Evolutionary conservation across 768 basidiomycete species (phyloP), one percentile per base, ranked within the genome.

Genomic region (Clitopilus passeckerianus): DNA sequence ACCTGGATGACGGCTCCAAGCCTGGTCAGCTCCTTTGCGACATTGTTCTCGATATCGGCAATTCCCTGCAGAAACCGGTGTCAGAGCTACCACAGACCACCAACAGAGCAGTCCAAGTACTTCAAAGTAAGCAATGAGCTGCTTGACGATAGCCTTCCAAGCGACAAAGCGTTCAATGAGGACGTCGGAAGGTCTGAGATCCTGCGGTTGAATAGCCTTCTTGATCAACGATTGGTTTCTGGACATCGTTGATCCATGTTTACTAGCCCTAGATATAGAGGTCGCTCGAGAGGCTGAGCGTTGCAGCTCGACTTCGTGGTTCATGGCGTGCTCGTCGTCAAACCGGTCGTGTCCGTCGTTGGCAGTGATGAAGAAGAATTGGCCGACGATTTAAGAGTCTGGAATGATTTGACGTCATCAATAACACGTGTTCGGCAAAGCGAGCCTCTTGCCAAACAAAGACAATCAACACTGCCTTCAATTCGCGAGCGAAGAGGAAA

Each of bases 111-210:
- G 52, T 41, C 55, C 23, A 63, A 68, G 1, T 27, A 82, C 84
- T 76, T 90, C 89, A 61, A 95, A 95, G 73, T 95, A 97, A 0
- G 91, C 89, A 56, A 93, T 90, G 57, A 98, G 86, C 76, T 97
- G 95, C 75, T 95, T 96, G 54, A 96, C 93, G 66, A 98, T 96
- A 56, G 86, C 89, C 76, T 97, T 98, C 95, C 95, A 98, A 0
- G 92, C 90, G 7, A 89, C 82, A 68, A 94, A 94, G 27, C 91
- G 88, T 72, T 98, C 96, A 64, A 98, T 97, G 71, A 99, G 90
- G 68, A 99, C 85, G 73, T 99, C 96, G 9, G 92, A 93, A 0
- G 95, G 95, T 55, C 87, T 85, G 52, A 98, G 83, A 75, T 96
- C 95, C 64, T 93, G 87, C 0, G 91, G 86, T 2, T 91, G 88